Evolutionary conservation across 352 stramenopile species (phyloP).

Genomic region (Phytophthora fragariaefolia): DNA sequence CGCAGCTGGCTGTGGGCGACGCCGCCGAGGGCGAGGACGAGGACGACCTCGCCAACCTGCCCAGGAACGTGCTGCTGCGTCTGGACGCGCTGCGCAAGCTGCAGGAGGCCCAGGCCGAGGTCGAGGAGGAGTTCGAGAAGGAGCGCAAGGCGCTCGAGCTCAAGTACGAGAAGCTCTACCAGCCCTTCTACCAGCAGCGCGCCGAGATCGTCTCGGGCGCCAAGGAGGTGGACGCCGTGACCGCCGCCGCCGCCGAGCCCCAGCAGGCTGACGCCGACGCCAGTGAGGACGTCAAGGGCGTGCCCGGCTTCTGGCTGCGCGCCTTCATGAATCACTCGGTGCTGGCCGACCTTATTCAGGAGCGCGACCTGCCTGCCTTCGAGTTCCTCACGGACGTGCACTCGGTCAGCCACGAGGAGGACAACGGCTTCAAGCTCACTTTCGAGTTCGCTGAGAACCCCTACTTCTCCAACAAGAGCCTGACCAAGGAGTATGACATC

Average conservation of each 20-base stretch:
- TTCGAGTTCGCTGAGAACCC: slow-evolving; percentile 85
- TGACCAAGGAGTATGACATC: slow-evolving; percentile 89
- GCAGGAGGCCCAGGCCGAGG: slow-evolving; percentile 75
- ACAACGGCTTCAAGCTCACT: slow-evolving; percentile 89
- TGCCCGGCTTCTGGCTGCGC: slow-evolving; percentile 88
- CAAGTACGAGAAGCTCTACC: slow-evolving; percentile 91
- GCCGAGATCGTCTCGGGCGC: slow-evolving; percentile 76
- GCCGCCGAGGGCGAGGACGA: slow-evolving; percentile 52
- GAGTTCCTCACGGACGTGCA: slow-evolving; percentile 80
- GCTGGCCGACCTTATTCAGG: slow-evolving; percentile 79
- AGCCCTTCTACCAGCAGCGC: slow-evolving; percentile 80
- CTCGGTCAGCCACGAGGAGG: slow-evolving; percentile 76
- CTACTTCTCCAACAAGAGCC: slow-evolving; percentile 79
- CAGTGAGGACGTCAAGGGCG: slow-evolving; percentile 70
- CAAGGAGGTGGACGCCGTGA: slow-evolving; percentile 78
- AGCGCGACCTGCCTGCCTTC: slow-evolving; percentile 81
- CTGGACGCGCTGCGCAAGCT: slow-evolving; percentile 74
- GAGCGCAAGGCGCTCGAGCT: slow-evolving; percentile 84
- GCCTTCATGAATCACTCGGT: slow-evolving; percentile 88
- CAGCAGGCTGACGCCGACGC: slow-evolving; percentile 41
- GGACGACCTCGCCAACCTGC: slow-evolving; percentile 67
- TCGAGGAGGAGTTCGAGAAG: slow-evolving; percentile 89
- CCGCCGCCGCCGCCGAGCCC: slow-evolving; percentile 52
- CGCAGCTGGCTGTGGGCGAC: slow-evolving; percentile 36
- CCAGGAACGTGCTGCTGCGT: slow-evolving; percentile 76